Conservation (phyloP, 768 basidiomycete genomes). For the Leccinum incarnatum region DNA sequence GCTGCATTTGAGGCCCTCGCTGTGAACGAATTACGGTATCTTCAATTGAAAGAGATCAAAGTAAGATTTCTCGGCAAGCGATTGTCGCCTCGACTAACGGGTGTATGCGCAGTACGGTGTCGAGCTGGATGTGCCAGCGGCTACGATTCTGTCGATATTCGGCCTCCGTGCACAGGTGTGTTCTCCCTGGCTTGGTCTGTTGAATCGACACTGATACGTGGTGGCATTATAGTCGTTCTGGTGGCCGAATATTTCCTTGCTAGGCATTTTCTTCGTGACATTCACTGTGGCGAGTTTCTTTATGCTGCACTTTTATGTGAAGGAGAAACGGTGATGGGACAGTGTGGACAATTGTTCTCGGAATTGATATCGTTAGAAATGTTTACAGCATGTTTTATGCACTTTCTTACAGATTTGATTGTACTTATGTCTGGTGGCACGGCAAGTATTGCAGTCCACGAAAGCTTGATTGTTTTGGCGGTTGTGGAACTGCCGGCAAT, state of each 20-base stretch:
- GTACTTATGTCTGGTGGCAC: not conserved
- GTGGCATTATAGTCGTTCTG: slow-evolving; percentile 74
- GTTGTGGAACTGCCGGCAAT: slow-evolving; percentile 13
- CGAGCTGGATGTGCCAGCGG: slow-evolving; percentile 94
- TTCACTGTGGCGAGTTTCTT: slow-evolving; percentile 79
- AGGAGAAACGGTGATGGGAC: slow-evolving; percentile 52
- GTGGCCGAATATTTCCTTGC: slow-evolving; percentile 92
- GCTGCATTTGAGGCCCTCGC: slow-evolving; percentile 96
- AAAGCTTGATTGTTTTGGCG: slow-evolving; percentile 22
- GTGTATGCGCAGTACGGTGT: slow-evolving; percentile 79
- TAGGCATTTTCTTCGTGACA: slow-evolving; percentile 81
- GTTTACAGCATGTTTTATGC: not conserved
- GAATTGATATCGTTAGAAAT: not conserved
- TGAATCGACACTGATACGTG: slow-evolving; percentile 7
- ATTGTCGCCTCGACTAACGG: slow-evolving; percentile 4
- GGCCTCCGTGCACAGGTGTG: slow-evolving; percentile 84
- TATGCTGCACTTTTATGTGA: slow-evolving; percentile 84
- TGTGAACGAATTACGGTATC: slow-evolving; percentile 95
- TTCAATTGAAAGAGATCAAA: slow-evolving; percentile 89
- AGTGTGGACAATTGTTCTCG: not conserved
- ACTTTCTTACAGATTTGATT: not conserved
- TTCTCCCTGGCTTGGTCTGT: not conserved
- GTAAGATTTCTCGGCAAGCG: slow-evolving; percentile 41
- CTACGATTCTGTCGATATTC: slow-evolving; percentile 91
- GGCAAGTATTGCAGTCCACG: not conserved